Evolutionary conservation across 352 stramenopile species (phyloP), one percentile per base, ranked within the genome.

Genomic region (Globisporangium irregulare): DNA sequence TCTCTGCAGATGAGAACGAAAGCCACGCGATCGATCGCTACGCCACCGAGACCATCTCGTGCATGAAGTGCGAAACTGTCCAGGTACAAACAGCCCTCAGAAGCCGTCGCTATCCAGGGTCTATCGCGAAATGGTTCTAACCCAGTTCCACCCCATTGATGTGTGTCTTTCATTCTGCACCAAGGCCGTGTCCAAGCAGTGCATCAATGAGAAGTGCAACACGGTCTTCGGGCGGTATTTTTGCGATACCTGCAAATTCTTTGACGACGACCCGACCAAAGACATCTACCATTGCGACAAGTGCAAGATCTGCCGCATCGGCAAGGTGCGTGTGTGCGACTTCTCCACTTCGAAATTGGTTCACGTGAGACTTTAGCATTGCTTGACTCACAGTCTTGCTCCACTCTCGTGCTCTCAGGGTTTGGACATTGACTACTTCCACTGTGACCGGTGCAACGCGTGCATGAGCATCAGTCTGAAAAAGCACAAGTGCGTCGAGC

Each of bases 241-340:
- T 63, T 99, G 97, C 70, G 82, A 86, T 36, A 93, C 98, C 58
- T 99, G 97, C 76, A 96, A 98, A 71, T 97, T 99, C 62, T 98
- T 95, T 60, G 96, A 99, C 72, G 96, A 99, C 73, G 84, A 93
- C 25, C 66, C 79, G 8, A 84, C 76, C 54, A 98, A 98, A 68
- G 82, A 95, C 51, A 99, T 99, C 43, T 99, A 99, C 69, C 97
- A 99, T 77, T 99, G 97, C 73, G 96, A 98, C 29, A 99, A 98
- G 68, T 99, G 97, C 85, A 98, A 99, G 73, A 97, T 98, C 22
- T 99, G 97, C 74, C 91, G 97, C 59, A 93, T 97, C 38, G 96
- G 95, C 65, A 93, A 97, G 72, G 80, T 88, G 43, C 4, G 64
- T 51, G 56, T 51, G 56, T 32, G 22, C 22, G 24, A 8, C 4